Evolutionary conservation across 495 filamentous ascomycete genomes (phyloP).

Genomic region (Aspergillus incahuasiensis): DNA sequence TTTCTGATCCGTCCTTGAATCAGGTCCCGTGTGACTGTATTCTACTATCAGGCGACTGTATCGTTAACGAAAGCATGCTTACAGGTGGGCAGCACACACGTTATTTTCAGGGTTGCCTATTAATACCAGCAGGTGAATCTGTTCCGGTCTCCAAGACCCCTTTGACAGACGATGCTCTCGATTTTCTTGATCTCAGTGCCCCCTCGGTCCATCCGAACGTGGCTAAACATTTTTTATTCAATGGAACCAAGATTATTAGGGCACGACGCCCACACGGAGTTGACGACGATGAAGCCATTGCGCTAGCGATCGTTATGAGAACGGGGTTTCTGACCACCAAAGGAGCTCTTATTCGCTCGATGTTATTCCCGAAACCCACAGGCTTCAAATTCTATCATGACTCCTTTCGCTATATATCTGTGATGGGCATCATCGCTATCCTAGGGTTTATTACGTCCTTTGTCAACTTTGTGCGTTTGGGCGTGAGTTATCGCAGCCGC

Average conservation of each 20-base stretch:
- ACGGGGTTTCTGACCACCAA: constrained; percentile 98
- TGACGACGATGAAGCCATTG: constrained; percentile 84
- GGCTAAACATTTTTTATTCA: constrained; percentile 86
- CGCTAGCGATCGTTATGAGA: constrained; percentile 83
- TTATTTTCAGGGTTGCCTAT: neutral
- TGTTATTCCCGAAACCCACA: constrained; percentile 97
- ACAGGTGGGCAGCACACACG: constrained; percentile 54
- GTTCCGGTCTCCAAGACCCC: constrained; percentile 93
- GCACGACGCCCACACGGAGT: constrained; percentile 81
- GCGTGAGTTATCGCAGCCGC: constrained; percentile 42
- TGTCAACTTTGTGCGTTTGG: constrained; percentile 83
- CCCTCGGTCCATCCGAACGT: constrained; percentile 73
- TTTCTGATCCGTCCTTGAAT: constrained; percentile 91
- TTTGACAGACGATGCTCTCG: constrained; percentile 75
- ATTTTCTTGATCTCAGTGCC: constrained; percentile 65
- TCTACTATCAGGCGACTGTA: constrained; percentile 88
- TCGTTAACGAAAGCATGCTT: constrained; percentile 99
- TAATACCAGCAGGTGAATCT: constrained; percentile 66
- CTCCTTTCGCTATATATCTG: constrained; percentile 95
- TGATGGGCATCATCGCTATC: constrained; percentile 87
- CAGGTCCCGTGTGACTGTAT: constrained; percentile 93
- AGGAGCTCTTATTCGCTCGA: constrained; percentile 90
- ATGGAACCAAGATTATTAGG: constrained; percentile 91
- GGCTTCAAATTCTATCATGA: constrained; percentile 98
- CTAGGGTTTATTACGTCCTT: constrained; percentile 88